These are phyloP conservation scores for Porosira glacialis DNA, from an alignment of 352 stramenopile genomes.

Conservation along the genomic window DNA sequence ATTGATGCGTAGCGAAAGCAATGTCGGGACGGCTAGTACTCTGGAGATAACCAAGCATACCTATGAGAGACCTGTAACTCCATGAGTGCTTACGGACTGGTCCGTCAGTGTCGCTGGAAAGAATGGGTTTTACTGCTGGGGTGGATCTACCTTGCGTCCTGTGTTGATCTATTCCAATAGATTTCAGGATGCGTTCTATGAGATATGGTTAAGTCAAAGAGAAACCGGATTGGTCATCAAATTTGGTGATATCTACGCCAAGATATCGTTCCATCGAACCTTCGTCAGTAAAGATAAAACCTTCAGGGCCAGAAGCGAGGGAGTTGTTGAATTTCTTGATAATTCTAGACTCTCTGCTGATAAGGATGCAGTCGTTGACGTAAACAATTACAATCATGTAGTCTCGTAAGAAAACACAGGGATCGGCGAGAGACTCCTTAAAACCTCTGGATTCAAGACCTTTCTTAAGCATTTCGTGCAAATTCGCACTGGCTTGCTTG, in stretches of 20 bases:
- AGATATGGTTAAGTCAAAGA: constrained; percentile 23
- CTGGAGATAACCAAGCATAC: constrained; percentile 48
- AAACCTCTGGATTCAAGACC: constrained; percentile 24
- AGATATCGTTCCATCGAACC: constrained; percentile 23
- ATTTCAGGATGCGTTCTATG: constrained; percentile 22
- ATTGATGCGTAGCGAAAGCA: constrained; percentile 46
- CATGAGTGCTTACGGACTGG: not conserved
- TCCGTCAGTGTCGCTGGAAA: not conserved
- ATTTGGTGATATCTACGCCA: constrained; percentile 27
- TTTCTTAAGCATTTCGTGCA: constrained; percentile 38
- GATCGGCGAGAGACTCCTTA: constrained; percentile 18
- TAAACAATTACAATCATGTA: constrained; percentile 26
- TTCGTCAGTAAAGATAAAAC: constrained; percentile 39
- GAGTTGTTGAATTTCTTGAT: constrained; percentile 35
- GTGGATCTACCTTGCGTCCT: not conserved
- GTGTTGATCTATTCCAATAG: constrained; percentile 7
- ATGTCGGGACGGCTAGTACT: constrained; percentile 31
- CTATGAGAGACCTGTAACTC: constrained; percentile 35
- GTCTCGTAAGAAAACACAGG: constrained; percentile 36
- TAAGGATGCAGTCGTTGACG: constrained; percentile 33
- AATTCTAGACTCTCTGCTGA: not conserved
- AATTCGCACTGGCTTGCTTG: constrained; percentile 41
- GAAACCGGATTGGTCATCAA: constrained; percentile 5
- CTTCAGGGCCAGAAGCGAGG: constrained; percentile 15
- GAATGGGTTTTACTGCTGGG: constrained; percentile 1